A percentile compares a stretch with the other conserved stretches of the same genome.
These are phyloP conservation scores for Nothophoma quercina DNA, from an alignment of 2,329 filamentous ascomycete genomes.

Conservation along the genomic window DNA sequence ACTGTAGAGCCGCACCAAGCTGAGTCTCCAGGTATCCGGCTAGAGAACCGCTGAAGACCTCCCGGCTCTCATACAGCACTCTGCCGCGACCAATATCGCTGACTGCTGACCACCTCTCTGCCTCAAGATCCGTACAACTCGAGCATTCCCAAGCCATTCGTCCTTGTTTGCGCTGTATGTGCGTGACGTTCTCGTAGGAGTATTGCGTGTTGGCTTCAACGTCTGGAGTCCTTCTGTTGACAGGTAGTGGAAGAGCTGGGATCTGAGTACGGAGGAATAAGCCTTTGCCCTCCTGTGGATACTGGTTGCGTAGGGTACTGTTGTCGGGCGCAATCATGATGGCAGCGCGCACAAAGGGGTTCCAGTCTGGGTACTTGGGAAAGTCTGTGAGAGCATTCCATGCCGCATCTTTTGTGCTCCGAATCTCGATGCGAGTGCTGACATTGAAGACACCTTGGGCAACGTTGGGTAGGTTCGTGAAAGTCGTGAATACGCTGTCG, in stretches of 20 bases:
- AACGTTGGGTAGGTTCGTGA: constrained; percentile 37
- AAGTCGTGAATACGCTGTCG: constrained; percentile 6
- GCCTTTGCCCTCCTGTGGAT: constrained; percentile 31
- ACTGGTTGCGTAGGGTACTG: constrained; percentile 33
- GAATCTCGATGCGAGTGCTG: constrained; percentile 36
- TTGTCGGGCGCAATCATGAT: constrained; percentile 30
- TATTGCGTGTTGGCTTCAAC: constrained; percentile 32
- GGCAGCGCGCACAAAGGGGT: constrained; percentile 42
- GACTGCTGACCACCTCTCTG: constrained; percentile 41
- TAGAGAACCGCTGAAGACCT: constrained; percentile 34
- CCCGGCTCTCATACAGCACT: constrained; percentile 42
- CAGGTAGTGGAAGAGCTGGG: constrained; percentile 39
- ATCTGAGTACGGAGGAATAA: constrained; percentile 40
- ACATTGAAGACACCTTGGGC: constrained; percentile 40
- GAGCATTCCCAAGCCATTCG: constrained; percentile 38
- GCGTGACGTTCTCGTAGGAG: constrained; percentile 38
- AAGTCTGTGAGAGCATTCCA: constrained; percentile 42
- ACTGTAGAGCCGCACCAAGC: constrained; percentile 29
- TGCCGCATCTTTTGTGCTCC: constrained; percentile 27
- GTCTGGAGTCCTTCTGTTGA: constrained; percentile 35
- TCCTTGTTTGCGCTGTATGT: constrained; percentile 34
- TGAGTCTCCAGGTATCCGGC: constrained; percentile 23
- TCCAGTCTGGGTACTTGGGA: constrained; percentile 39
- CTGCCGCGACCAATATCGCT: constrained; percentile 32
- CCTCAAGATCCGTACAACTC: constrained; percentile 18